These are phyloP conservation scores for Melampsora larici-populina DNA, from an alignment of 1,284 basidiomycete genomes.

Conservation along the genomic window DNA sequence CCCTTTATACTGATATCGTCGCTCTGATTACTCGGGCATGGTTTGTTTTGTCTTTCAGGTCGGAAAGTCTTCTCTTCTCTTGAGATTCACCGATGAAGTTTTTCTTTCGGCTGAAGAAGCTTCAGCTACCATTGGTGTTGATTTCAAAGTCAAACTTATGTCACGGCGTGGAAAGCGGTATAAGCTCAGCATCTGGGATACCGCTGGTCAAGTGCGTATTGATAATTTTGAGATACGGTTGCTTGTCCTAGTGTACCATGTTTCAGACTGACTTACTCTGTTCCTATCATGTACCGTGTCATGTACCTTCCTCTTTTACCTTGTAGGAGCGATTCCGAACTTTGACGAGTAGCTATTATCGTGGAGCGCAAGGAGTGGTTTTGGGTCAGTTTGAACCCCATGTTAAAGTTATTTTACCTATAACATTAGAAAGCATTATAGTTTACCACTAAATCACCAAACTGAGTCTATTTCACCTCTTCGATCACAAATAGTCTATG, in stretches of 20 bases:
- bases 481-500: conserved; percentile 67
- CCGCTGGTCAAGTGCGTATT: conserved; percentile 84
- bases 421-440: conserved; percentile 6
- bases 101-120: conserved; percentile 93
- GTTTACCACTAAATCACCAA: not conserved
- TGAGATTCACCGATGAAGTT: conserved; percentile 93
- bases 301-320: not conserved
- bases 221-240: not conserved
- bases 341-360: conserved; percentile 84
- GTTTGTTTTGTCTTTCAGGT: conserved; percentile 1
- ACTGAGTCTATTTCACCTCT: not conserved
- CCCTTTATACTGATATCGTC: not conserved
- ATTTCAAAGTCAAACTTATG: conserved; percentile 60
- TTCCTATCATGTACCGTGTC: no score
- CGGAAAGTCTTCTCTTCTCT: conserved; percentile 68
- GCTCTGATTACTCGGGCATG: not conserved
- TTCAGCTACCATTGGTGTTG: conserved; percentile 77
- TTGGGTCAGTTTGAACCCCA: conserved; percentile 61
- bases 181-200: conserved; percentile 68
- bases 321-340: conserved; percentile 61
- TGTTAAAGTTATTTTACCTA: conserved; percentile 27
- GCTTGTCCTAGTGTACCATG: no score
- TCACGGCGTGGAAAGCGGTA: conserved; percentile 58
- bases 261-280: no score
- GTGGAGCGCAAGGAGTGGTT: conserved; percentile 89